Percentiles rank a stretch among this genome's conserved stretches.
Conservation (phyloP, 495 filamentous ascomycete genomes). For the Penicillium bovifimosum region DNA sequence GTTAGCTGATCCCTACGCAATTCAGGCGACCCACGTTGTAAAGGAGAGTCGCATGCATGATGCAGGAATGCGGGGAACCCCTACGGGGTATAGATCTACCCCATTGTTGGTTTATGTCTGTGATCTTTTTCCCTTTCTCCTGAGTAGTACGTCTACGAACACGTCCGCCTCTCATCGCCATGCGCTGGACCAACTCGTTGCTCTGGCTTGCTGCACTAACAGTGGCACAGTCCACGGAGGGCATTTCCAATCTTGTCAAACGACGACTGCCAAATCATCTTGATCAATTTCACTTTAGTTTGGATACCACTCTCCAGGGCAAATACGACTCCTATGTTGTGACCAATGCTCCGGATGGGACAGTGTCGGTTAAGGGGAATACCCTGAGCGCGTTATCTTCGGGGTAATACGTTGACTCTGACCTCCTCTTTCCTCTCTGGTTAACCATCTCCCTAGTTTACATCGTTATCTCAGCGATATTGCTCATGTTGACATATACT, state of each 20-base stretch:
- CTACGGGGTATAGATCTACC: no score
- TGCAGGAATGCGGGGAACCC: no score
- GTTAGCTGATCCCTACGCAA: background rate
- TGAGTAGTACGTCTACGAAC: no score
- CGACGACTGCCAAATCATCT: constrained; percentile 42
- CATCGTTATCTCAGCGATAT: constrained; percentile 45
- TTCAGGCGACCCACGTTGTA: constrained; percentile 9
- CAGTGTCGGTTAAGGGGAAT: constrained; percentile 42
- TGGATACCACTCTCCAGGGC: constrained; percentile 21
- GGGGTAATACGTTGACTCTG: constrained; percentile 23
- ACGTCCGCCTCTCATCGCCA: background rate
- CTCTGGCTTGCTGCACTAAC: constrained; percentile 8
- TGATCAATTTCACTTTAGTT: constrained; percentile 33
- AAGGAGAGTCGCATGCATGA: constrained; percentile 3
- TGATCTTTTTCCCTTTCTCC: background rate
- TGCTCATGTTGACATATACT: constrained; percentile 49
- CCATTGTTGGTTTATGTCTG: background rate
- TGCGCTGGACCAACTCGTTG: constrained; percentile 12
- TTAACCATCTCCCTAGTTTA: constrained; percentile 23
- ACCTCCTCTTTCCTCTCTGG: background rate
- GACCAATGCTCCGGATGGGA: constrained; percentile 31
- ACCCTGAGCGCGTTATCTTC: constrained; percentile 41
- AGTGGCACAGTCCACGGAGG: constrained; percentile 31
- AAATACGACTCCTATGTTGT: constrained; percentile 42
- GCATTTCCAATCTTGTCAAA: constrained; percentile 42